Conservation (phyloP, 2,329 filamentous ascomycete species). For the Fusarium sp. region DNA sequence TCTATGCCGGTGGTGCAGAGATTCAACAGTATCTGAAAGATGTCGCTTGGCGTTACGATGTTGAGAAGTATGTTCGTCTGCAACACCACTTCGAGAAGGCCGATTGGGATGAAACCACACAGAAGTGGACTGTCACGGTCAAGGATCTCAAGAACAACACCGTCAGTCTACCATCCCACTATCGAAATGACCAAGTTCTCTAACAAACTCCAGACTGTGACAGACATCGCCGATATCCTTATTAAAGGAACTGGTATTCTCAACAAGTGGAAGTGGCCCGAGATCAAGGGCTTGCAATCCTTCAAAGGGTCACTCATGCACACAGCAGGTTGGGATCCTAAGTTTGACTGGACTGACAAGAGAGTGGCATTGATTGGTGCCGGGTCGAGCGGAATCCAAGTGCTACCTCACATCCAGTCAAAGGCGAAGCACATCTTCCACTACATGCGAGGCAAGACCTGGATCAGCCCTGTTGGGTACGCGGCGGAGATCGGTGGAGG, state of each 20-base stretch:
- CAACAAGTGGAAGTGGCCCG: neutral
- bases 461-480: conserved; percentile 11
- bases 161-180: neutral
- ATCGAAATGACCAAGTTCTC: neutral
- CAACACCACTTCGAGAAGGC: neutral
- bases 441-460: conserved; percentile 14
- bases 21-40: conserved; percentile 15
- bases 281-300: neutral
- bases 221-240: neutral
- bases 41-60: conserved; percentile 7
- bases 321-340: neutral
- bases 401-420: neutral
- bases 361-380: neutral
- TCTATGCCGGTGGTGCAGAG: conserved; percentile 15
- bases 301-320: neutral
- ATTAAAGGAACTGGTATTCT: neutral
- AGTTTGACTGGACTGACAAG: neutral
- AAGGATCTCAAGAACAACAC: neutral
- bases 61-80: conserved; percentile 8
- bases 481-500: conserved; percentile 1
- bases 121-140: neutral
- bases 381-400: conserved; percentile 5
- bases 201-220: neutral
- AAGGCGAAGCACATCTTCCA: conserved; percentile 4
- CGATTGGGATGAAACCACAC: neutral